phyloP scores from a whole-genome alignment of 1,284 basidiomycete genomes.

The Thecaphora thlaspeos region DNA sequence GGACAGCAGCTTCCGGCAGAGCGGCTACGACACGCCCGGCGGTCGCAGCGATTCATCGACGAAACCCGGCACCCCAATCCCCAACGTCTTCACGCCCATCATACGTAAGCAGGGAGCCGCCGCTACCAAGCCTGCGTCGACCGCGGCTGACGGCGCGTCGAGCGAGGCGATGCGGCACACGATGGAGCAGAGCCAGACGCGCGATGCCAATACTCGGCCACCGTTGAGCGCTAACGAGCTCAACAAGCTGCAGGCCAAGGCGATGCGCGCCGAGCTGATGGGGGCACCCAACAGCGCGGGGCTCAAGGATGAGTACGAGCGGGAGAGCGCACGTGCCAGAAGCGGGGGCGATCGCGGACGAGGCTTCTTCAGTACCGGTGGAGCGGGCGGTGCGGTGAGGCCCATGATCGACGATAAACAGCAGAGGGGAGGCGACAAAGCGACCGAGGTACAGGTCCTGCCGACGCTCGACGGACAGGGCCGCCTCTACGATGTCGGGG shows the following conservation, averaged over 20 bases:
- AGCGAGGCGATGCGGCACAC: constrained; percentile 1
- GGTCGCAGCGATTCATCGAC: constrained; percentile 5
- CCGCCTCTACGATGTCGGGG: constrained; percentile 84
- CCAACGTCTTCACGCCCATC: constrained; percentile 35
- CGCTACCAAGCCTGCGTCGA: too few relatives aligned
- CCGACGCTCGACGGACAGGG: constrained; percentile 87
- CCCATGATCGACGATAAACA: not conserved
- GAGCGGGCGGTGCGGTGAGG: not conserved
- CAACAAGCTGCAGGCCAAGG: constrained; percentile 89
- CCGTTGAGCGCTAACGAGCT: constrained; percentile 65
- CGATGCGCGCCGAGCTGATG: constrained; percentile 85
- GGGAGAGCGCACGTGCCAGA: constrained; percentile 62
- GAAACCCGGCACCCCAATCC: constrained; percentile 37
- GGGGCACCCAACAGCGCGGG: constrained; percentile 69
- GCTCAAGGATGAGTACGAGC: constrained; percentile 81
- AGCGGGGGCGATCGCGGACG: constrained; percentile 53
- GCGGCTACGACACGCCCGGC: constrained; percentile 22
- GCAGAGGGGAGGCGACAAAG: constrained; percentile 33
- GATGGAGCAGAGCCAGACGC: not conserved
- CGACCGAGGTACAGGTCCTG: constrained; percentile 71
- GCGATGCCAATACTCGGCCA: constrained; percentile 1
- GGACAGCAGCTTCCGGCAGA: constrained; percentile 6
- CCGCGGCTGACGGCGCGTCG: not conserved
- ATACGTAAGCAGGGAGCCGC: too few relatives aligned
- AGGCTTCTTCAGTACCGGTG: constrained; percentile 14